Conservation (phyloP, 176 grass and related monocot genomes). For the Musa beccarii region DNA sequence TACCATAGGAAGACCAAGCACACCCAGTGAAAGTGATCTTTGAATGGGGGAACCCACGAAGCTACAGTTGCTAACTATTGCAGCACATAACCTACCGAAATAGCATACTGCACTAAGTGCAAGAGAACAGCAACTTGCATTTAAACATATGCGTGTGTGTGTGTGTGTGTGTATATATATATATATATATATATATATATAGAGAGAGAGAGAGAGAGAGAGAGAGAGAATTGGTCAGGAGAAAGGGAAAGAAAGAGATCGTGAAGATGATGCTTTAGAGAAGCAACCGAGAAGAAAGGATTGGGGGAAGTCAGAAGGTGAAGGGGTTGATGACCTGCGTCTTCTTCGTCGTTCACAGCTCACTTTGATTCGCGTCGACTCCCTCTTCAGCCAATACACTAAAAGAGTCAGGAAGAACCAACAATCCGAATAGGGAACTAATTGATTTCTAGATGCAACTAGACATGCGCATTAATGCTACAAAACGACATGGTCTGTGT, state of each 20-base stretch:
- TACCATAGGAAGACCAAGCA: background rate
- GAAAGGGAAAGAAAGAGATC: no score
- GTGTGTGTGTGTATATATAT: no score
- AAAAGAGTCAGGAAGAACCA: background rate
- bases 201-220: background rate
- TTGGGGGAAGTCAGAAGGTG: background rate
- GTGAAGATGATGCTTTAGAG: no score
- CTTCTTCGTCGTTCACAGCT: conserved; percentile 79
- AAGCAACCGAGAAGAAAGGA: no score
- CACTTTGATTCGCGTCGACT: conserved; percentile 80
- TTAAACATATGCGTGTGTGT: no score
- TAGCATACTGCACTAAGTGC: background rate
- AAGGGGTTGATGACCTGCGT: conserved; percentile 64
- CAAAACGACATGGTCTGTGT: background rate
- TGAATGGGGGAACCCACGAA: no score
- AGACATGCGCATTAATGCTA: conserved; percentile 18
- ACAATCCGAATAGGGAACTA: background rate
- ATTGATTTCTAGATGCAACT: background rate
- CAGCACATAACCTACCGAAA: background rate
- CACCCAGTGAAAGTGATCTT: no score
- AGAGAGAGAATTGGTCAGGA: background rate
- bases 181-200: no score
- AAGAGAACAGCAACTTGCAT: background rate
- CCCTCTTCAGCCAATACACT: conserved; percentile 39
- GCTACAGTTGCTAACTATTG: background rate